Evolutionary conservation across 108 stramenopile genomes (phyloP), one percentile per base, ranked within the genome.

Genomic region (Pseudonitzschia multiseries): DNA sequence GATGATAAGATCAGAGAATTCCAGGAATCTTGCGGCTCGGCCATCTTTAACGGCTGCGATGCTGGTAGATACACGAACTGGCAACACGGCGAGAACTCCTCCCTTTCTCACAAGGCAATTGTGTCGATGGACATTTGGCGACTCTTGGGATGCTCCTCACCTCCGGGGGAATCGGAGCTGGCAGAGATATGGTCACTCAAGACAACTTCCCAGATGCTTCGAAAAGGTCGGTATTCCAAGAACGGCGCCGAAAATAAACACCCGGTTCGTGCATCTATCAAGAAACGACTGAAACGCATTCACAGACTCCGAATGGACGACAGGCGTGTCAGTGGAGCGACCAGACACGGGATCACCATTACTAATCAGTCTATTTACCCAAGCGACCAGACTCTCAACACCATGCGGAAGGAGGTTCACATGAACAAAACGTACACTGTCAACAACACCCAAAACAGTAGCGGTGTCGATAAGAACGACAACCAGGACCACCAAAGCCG

Each of bases 311-410:
- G 79, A 0, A 76, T 69, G 33, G 54, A 69, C 21, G 51, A 59
- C 33, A 44, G 70, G n/a, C 12, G 73, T n/a, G 51, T 54, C 14
- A 41, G 36, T 29, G 69, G 71, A 43, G 66, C 79, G 0, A 74
- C 65, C 24, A 57, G 79, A 2, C 79, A 79, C 48, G 79, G 79
- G 27, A 53, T 79, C 27, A 79, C 72, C 31, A 54, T 57, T 28
- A 56, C 53, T 2, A 68, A 48, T 20, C 57, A 40, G 1, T 15
- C 50, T 31, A 60, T 40, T 26, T 66, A 68, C 4, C 42, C 42
- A 57, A 31, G 33, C 21, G 13, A 26, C 29, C 26, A 56, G 21
- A 42, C 50, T 21, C 27, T 21, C 64, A 56, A 70, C 53, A 70
- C 10, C 15, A 50, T 70, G 22, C 51, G 56, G 2, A 50, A 57